These are phyloP conservation scores for Samsoniella hepiali DNA, from an alignment of 2,329 filamentous ascomycete genomes.

Conservation along the genomic window DNA sequence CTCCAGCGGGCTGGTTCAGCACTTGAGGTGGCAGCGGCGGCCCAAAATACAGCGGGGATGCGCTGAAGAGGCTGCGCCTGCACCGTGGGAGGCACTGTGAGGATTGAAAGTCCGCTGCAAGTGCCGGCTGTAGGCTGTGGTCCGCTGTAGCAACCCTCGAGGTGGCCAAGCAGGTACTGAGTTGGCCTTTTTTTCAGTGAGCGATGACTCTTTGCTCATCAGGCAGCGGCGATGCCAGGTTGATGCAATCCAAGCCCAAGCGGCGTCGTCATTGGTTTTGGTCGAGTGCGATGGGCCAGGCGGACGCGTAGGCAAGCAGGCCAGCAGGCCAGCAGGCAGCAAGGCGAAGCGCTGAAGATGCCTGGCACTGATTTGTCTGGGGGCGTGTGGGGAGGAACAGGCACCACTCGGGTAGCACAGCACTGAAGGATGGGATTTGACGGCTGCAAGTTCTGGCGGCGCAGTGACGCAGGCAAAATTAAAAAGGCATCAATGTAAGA, in stretches of 20 bases:
- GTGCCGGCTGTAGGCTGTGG: neutral
- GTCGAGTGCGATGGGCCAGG: neutral
- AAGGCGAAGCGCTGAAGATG: neutral
- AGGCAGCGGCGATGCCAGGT: neutral
- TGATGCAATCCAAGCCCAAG: neutral
- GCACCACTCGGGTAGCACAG: neutral
- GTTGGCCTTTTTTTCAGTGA: neutral
- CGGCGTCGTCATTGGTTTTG: neutral
- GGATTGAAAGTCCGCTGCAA: neutral
- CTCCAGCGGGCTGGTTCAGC: neutral
- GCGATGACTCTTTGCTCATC: neutral
- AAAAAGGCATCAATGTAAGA: neutral
- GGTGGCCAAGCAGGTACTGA: neutral
- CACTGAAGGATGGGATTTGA: neutral
- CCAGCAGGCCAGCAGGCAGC: neutral
- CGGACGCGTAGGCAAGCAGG: neutral
- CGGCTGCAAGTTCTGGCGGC: neutral
- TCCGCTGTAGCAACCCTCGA: neutral
- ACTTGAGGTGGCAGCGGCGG: neutral
- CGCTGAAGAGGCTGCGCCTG: neutral
- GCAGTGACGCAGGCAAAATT: neutral
- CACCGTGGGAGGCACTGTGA: slow-evolving; percentile 8
- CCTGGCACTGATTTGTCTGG: neutral
- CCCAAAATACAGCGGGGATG: neutral
- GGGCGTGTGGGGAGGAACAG: neutral